These are phyloP conservation scores for Hypoxylon fragiforme DNA, from an alignment of 495 filamentous ascomycete genomes.

Conservation along the genomic window DNA sequence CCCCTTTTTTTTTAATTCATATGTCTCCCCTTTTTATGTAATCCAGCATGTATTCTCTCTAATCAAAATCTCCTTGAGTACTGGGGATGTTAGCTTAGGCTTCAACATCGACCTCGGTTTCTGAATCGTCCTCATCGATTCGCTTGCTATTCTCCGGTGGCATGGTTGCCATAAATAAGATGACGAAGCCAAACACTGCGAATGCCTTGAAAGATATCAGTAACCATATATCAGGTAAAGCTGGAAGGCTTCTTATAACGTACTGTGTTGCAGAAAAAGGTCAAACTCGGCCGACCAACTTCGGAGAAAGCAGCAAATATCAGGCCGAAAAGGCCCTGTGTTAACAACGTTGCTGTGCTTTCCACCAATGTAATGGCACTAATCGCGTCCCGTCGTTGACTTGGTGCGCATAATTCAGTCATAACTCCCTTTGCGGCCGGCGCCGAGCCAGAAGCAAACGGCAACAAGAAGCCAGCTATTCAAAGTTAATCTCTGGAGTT, in stretches of 20 bases:
- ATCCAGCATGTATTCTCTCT: too few species aligned
- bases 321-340: slow-evolving; percentile 57
- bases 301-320: slow-evolving; percentile 56
- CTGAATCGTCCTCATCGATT: slow-evolving; percentile 39
- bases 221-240: not conserved
- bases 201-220: slow-evolving; percentile 36
- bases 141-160: slow-evolving; percentile 49
- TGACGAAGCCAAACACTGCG: slow-evolving; percentile 50
- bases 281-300: slow-evolving; percentile 51
- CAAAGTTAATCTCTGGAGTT: not conserved
- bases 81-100: too few species aligned
- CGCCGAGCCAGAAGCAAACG: slow-evolving; percentile 58
- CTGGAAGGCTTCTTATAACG: slow-evolving; percentile 19
- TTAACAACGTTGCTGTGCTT: slow-evolving; percentile 54
- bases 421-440: slow-evolving; percentile 62
- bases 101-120: slow-evolving; percentile 15
- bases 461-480: slow-evolving; percentile 51
- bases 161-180: slow-evolving; percentile 53
- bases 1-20: too few species aligned
- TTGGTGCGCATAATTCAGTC: slow-evolving; percentile 54
- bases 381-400: slow-evolving; percentile 55
- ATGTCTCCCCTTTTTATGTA: too few species aligned
- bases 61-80: too few species aligned
- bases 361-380: slow-evolving; percentile 60
- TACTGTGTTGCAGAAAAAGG: slow-evolving; percentile 59